Conservation (phyloP, 1,284 basidiomycete species). For the Golubevia sp. region DNA sequence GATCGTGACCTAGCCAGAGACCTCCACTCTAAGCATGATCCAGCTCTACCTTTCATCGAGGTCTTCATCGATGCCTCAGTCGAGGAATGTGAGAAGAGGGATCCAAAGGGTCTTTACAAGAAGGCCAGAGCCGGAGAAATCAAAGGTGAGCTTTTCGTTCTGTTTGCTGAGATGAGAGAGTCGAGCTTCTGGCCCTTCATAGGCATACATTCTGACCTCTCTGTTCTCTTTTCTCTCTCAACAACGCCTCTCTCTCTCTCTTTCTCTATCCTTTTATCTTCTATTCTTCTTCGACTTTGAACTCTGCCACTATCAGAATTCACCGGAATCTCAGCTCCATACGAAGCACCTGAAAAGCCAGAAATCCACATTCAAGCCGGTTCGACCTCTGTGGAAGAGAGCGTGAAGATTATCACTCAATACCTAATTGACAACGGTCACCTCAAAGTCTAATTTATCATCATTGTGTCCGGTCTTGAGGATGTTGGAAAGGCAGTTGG, state of each 20-base stretch:
- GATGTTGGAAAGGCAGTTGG: no score
- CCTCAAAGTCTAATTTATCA: slow-evolving; percentile 21
- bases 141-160: slow-evolving; percentile 70
- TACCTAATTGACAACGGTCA: slow-evolving; percentile 73
- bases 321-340: slow-evolving; percentile 96
- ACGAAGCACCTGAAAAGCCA: slow-evolving; percentile 82
- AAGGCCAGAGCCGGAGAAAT: slow-evolving; percentile 95
- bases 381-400: slow-evolving; percentile 76
- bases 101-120: slow-evolving; percentile 98
- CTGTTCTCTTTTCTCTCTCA: not conserved
- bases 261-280: slow-evolving; percentile 1
- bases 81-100: slow-evolving; percentile 82
- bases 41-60: slow-evolving; percentile 78
- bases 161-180: not conserved
- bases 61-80: slow-evolving; percentile 94
- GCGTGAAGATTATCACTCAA: slow-evolving; percentile 78
- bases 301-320: slow-evolving; percentile 71
- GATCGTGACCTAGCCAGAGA: slow-evolving; percentile 84
- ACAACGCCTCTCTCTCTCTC: not conserved
- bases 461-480: not conserved
- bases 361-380: slow-evolving; percentile 94
- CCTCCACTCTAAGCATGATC: slow-evolving; percentile 71
- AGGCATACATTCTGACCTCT: not conserved
- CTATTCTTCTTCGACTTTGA: not conserved
- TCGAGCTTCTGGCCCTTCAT: not conserved